Evolutionary conservation across 257 asterid species (phyloP), one percentile per base, ranked within the genome.

Genomic region (Solanum medicagineum): DNA sequence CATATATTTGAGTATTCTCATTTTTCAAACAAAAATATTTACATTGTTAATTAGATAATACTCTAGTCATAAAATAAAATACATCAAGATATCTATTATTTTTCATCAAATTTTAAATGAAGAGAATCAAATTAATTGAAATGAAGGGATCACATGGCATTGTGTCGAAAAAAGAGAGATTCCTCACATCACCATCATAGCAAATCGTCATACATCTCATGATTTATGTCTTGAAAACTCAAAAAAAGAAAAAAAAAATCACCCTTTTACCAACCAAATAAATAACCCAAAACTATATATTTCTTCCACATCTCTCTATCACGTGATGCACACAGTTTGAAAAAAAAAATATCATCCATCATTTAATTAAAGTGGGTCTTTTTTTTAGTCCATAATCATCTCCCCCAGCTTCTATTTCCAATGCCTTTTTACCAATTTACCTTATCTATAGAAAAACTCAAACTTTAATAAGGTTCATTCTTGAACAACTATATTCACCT

Each of bases 171-270:
- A 74, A 80, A 36, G 84, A 54, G 84, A 62, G 44, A 85, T 83
- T 24, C 85, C 83, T 55, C 84, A 71, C 55, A 87, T 86, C 82
- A 84, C 80, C 84, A 88, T 81, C 88, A 92, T 81, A 87, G 83
- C 79, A 60, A 85, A 26, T 81, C 77, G 87, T 90, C 95, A 85
- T 89, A 60, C 77, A 53, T 85, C 89, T 92, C 86, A 92, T 91
- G 74, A 92, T 92, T 90, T 73, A 65, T 86, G 89, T 86, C 89
- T 92, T 91, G 92, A 86, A 68, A 92, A 89, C 85, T 88, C 84
- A 86, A 86, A 26, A 56, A 17, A 44, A 55, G 3, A 17, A 5
- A 7, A 16, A 6, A 54, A 1, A 57, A 57, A 19, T 8, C 9
- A 20, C 32, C 56, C 84, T 83, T 73, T 17, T 22, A 56, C 49